Conservation (phyloP, 1,284 basidiomycete species). For the Irpex lacteus region DNA sequence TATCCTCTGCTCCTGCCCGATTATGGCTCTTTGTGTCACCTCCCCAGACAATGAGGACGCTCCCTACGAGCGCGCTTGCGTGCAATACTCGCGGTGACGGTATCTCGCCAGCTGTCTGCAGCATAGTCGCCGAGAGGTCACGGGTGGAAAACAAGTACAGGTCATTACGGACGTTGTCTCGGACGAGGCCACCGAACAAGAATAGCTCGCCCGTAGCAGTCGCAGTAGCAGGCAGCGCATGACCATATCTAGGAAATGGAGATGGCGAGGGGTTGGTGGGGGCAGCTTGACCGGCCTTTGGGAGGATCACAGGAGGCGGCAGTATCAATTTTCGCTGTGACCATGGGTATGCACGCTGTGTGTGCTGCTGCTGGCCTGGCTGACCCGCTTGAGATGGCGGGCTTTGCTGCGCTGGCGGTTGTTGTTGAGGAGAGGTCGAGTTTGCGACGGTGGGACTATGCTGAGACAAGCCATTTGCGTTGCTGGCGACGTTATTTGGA, state of each 20-base stretch:
- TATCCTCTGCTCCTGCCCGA: conserved; percentile 68
- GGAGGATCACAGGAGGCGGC: conserved; percentile 59
- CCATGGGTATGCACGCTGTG: conserved; percentile 75
- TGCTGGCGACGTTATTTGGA: conserved; percentile 16
- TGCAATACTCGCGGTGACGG: conserved; percentile 94
- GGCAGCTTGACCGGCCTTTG: conserved; percentile 57
- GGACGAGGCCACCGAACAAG: conserved; percentile 95
- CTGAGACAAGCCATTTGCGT: conserved; percentile 12
- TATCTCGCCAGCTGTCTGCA: conserved; percentile 88
- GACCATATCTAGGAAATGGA: conserved; percentile 97
- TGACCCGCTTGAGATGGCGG: conserved; percentile 25
- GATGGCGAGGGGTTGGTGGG: conserved; percentile 67
- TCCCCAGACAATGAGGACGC: conserved; percentile 97
- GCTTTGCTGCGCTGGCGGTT: conserved; percentile 27
- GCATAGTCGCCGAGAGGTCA: conserved; percentile 72
- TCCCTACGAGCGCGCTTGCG: conserved; percentile 92
- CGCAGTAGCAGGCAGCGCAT: conserved; percentile 87
- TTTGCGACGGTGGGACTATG: conserved; percentile 19
- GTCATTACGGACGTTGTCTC: conserved; percentile 91
- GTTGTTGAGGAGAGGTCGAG: conserved; percentile 28
- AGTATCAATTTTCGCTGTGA: conserved; percentile 67
- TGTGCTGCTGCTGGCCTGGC: conserved; percentile 26
- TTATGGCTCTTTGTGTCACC: conserved; percentile 87
- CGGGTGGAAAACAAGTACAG: conserved; percentile 87
- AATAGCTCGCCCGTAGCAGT: conserved; percentile 87